Percentiles rank a stretch among this genome's conserved stretches.
phyloP scores from a whole-genome alignment of 768 basidiomycete genomes.

The Pisolithus tinctorius region DNA sequence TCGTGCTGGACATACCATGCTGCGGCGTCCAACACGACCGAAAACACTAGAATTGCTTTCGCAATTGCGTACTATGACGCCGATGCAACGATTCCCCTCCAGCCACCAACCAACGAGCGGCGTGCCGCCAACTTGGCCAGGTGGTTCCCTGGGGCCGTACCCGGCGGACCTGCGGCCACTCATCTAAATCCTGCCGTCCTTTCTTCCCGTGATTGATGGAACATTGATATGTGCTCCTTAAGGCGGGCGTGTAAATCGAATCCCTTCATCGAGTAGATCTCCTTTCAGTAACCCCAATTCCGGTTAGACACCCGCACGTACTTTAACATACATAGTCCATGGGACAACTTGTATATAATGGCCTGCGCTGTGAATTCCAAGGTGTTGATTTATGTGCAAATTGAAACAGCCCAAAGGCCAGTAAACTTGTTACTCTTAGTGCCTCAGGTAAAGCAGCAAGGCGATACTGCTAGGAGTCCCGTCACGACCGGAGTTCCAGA shows the following conservation, averaged over 20 bases:
- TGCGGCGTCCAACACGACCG: slow-evolving; percentile 1
- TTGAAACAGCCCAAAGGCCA: too few species aligned
- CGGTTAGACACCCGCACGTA: too few species aligned
- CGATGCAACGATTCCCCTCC: slow-evolving; percentile 1
- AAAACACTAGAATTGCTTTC: background rate
- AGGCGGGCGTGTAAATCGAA: background rate
- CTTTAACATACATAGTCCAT: too few species aligned
- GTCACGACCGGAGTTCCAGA: too few species aligned
- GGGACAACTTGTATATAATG: too few species aligned
- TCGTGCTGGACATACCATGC: slow-evolving; percentile 7
- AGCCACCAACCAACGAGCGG: slow-evolving; percentile 1
- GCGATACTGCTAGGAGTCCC: too few species aligned
- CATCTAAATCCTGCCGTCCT: slow-evolving; percentile 1
- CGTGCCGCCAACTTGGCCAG: slow-evolving; percentile 4
- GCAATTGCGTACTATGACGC: slow-evolving; percentile 1
- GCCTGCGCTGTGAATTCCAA: too few species aligned
- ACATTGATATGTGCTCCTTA: background rate
- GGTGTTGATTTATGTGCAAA: too few species aligned
- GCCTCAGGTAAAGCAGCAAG: too few species aligned
- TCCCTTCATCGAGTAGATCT: background rate
- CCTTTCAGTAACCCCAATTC: too few species aligned
- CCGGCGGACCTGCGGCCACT: slow-evolving; percentile 1
- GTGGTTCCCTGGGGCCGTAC: slow-evolving; percentile 4
- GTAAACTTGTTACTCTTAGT: too few species aligned
- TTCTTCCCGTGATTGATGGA: background rate